A percentile compares a stretch with the other conserved stretches of the same genome.
Evolutionary conservation across 2,329 filamentous ascomycete genomes (phyloP).

Genomic region (Teratosphaeria gauchensis): DNA sequence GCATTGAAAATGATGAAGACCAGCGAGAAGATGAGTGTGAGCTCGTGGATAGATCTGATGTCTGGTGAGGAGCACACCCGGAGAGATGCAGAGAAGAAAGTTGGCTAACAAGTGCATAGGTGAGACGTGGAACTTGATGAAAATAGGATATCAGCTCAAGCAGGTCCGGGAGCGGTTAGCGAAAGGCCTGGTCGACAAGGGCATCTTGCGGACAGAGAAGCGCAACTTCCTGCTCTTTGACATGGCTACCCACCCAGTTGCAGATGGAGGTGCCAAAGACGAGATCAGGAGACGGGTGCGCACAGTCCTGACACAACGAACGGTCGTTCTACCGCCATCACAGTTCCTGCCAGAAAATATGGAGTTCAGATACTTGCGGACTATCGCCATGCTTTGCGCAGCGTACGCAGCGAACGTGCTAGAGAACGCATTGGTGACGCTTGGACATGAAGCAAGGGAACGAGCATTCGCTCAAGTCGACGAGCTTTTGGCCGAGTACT

Average conservation of each 20-base stretch:
- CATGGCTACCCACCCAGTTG: conserved; percentile 97
- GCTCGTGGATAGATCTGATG: conserved; percentile 98
- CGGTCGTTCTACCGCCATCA: conserved; percentile 75
- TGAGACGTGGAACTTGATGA: conserved; percentile 99
- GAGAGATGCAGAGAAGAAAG: neutral
- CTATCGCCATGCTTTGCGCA: conserved; percentile 92
- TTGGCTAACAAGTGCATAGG: conserved; percentile 45
- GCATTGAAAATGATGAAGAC: conserved; percentile 99
- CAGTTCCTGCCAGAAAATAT: conserved; percentile 89
- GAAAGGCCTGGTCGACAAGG: conserved; percentile 97
- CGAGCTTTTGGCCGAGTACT: conserved; percentile 89
- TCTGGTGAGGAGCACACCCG: conserved; percentile 59
- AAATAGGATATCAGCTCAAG: conserved; percentile 99
- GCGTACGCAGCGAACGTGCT: conserved; percentile 96
- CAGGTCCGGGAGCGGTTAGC: conserved; percentile 95
- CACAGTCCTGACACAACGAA: conserved; percentile 85
- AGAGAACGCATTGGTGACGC: conserved; percentile 89
- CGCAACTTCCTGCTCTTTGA: conserved; percentile 99
- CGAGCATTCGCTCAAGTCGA: conserved; percentile 95
- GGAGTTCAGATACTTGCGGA: conserved; percentile 87
- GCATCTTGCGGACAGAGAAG: conserved; percentile 96
- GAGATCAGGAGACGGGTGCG: conserved; percentile 89
- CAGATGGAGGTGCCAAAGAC: conserved; percentile 92
- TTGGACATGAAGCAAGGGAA: conserved; percentile 90
- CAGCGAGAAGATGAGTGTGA: conserved; percentile 99